Base-by-base conservation (phyloP, 306 rosid species). In the Cucurbita moschata region DNA sequence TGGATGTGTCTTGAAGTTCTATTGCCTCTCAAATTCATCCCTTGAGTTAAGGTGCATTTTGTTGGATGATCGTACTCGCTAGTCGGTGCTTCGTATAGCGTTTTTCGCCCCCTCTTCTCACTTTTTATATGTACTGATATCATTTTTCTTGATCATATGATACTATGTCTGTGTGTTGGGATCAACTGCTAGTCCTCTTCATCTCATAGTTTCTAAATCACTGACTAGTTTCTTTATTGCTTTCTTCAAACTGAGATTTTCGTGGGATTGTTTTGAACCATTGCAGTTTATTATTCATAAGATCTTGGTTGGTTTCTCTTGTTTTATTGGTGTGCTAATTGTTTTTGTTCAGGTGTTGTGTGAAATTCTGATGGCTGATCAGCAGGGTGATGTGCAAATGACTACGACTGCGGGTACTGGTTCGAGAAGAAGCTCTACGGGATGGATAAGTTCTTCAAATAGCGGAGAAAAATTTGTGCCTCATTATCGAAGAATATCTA, bases 401-500 rank as follows among this genome's bases (percentile, higher is more conserved):
- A 80, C 52, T 2, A 74, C 37, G 76, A 77, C 85, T 16, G 44
- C 62, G 7, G 84, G 30, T 72, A 72, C 63, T 79, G 65, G 75
- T 80, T 64, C 51, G 56, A 85, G 87, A 80, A 80, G 89, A 81
- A 37, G 70, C 65, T 93, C 96, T 15, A 79, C 67, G 23, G 92
- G 87, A 65, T 89, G 79, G 64, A 77, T 79, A 58, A 74, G 77
- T 44, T 52, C 80, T 5, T 85, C 76, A 43, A 82, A 67, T 49
- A 78, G 75, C 13, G 78, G 52, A 66, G 85, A 78, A 71, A 79
- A 75, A 52, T 0, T 37, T 60, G 58, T 78, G 77, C 96, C 99
- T 53, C 84, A 30, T 80, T 91, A 91, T 82, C 96, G 85, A 73
- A 85, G 96, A 83, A 91, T 91, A 61, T 89, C 96, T 38, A 77